Conservation (phyloP, 768 basidiomycete species). For the Xerocomus spinulosus region DNA sequence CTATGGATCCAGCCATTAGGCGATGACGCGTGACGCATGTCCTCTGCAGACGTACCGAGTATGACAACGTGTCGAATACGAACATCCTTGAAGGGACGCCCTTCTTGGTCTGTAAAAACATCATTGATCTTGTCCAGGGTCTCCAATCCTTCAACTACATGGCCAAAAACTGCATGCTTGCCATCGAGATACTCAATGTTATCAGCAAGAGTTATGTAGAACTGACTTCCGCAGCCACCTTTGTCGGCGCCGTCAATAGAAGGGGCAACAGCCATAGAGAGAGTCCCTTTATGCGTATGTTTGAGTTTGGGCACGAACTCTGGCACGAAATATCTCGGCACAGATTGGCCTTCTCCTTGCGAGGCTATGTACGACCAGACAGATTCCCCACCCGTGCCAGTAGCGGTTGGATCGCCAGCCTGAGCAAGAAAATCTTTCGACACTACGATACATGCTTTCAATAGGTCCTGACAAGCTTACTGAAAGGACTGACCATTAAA, state of each 20-base stretch:
- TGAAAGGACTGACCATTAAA: conserved; percentile 76
- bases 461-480: not conserved
- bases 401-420: conserved; percentile 92
- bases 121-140: conserved; percentile 92
- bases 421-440: conserved; percentile 98
- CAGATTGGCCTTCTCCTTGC: conserved; percentile 27
- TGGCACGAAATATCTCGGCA: conserved; percentile 83
- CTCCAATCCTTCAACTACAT: conserved; percentile 91
- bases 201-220: conserved; percentile 91
- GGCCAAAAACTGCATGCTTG: conserved; percentile 91
- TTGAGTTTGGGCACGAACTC: conserved; percentile 79
- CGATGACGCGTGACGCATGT: not conserved
- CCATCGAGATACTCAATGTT: conserved; percentile 95
- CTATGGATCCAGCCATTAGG: conserved; percentile 36
- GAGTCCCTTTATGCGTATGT: conserved; percentile 79
- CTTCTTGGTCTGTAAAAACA: conserved; percentile 81
- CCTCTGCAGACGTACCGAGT: conserved; percentile 52
- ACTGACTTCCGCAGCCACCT: conserved; percentile 91
- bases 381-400: conserved; percentile 90
- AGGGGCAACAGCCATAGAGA: conserved; percentile 98
- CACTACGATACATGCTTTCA: conserved; percentile 43
- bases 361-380: conserved; percentile 74
- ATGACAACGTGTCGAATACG: conserved; percentile 94
- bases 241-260: conserved; percentile 54
- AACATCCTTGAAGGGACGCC: conserved; percentile 90